Evolutionary conservation across 257 asterid genomes (phyloP), one percentile per base, ranked within the genome.

Genomic region (Scutellaria galericulata): DNA sequence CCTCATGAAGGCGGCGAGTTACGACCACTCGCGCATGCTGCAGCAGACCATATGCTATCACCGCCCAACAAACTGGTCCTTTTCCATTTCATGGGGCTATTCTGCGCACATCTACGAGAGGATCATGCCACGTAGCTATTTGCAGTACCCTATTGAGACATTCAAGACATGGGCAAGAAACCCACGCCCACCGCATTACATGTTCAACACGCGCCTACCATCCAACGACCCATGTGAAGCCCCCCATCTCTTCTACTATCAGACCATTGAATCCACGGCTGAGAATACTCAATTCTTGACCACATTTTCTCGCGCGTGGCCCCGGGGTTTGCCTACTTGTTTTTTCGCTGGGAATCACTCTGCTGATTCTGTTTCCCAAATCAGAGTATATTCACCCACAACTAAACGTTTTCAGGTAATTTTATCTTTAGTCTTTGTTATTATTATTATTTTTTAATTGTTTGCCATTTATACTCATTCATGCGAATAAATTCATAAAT

Each of bases 31-130:
- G 9, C 81, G 92, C 7, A 51, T 87, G 83, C 51, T 87, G 56
- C 90, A 87, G 69, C 90, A 87, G 46, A 81, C 89, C 14, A 70
- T 90, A 5, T 88, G 95, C 78, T 51, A 88, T 31, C 75, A 85
- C 35, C 68, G 78, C 11, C 60, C 58, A 8, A 80, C 4, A 7
- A 81, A 70, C 11, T 88, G 96, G 96, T 64, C 96, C 0, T 78
- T 90, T 27, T 90, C 96, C 14, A 72, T 83, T 6, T 64, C 96
- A 0, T 90, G 87, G 89, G 89, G 89, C 7, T 85, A 82, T 35
- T 85, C 89, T 3, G 79, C 74, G 0, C 86, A 85, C n/a, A 51
- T 85, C 7, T 85, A 85, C 73, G 85, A 85, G 70, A 83, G 41
- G 4, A 68, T 83, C 4, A 39, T 84, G 67, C 86, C 95, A 0